Base-by-base conservation (phyloP, 2,329 filamentous ascomycete species). In the Claviceps humidiphila region DNA sequence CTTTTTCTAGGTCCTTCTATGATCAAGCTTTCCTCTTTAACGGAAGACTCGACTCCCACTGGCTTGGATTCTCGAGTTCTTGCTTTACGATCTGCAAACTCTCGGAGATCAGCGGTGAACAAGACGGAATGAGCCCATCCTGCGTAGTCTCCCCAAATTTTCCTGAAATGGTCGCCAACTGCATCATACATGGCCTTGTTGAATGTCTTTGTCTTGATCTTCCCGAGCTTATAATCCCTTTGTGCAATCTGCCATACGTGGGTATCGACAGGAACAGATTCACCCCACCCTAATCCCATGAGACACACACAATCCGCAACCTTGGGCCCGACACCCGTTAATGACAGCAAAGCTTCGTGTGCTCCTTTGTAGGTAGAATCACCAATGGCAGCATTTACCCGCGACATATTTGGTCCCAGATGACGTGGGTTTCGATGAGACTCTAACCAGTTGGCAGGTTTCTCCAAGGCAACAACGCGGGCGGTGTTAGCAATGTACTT, bases 241-340 rank as follows among this genome's bases (percentile, higher is more conserved):
- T 94, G 88, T 0, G 93, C 94, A 63, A 98, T 97, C 71, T 97
- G 90, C 91, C 90, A 97, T 13, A 98, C 89, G 68, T 98, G 94
- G 1, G 94, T 98, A 67, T 98, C 93, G 37, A 98, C 87, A 0
- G 93, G 93, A 1, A 98, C 90, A 2, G 90, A 84, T 68, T 97
- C 91, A 37, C 86, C 86, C 91, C 94, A 98, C 30, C 90, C 91
- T 14, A 98, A 71, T 0, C 94, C 94, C 86, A 98, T 96, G 20
- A 98, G 72, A 63, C 87, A 95, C 7, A 97, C 90, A 63, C 94
- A 98, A 65, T 98, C 94, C 5, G 93, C 87, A 0, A 98, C 93
- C 66, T 98, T 98, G 1, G 94, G 93, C 0, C 93, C 93, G 5
- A 98, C 94, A 1, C 93, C 93, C 53, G 89, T 82, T 22, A 98